Conservation (phyloP, 805 yeast species). For the Spathaspora boniae region DNA sequence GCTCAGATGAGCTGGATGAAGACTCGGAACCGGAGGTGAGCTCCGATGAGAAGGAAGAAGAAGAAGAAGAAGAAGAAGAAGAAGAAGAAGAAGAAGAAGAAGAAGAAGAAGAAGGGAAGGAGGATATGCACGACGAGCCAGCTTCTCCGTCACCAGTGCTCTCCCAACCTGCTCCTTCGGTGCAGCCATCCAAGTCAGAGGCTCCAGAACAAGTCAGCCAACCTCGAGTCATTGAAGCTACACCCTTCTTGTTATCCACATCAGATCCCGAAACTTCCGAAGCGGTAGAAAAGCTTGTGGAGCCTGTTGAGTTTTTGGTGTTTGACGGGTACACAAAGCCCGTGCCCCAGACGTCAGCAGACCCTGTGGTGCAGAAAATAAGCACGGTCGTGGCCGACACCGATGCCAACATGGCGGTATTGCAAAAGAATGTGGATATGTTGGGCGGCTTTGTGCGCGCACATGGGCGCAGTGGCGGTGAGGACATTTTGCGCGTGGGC, state of each 20-base stretch:
- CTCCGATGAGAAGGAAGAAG: not conserved
- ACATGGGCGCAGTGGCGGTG: too few species aligned
- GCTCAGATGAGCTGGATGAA: too few species aligned
- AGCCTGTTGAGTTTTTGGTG: conserved; percentile 6
- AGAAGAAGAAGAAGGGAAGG: not conserved
- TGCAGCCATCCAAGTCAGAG: conserved; percentile 1
- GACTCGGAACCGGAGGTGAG: too few species aligned
- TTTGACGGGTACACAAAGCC: conserved; percentile 8
- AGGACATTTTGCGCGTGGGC: too few species aligned
- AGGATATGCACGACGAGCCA: not conserved
- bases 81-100: conserved; percentile 2
- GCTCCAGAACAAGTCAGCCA: conserved; percentile 3
- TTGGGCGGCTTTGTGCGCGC: conserved; percentile 13
- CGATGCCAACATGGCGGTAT: conserved; percentile 21
- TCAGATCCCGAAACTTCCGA: not conserved
- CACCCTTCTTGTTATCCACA: too few species aligned
- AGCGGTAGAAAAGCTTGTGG: not conserved
- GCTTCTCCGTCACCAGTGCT: not conserved
- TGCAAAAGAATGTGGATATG: conserved; percentile 17
- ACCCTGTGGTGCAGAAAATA: conserved; percentile 8
- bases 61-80: conserved; percentile 2
- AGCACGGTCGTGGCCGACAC: conserved; percentile 22
- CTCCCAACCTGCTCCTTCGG: too few species aligned
- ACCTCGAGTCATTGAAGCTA: too few species aligned
- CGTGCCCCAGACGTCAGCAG: conserved; percentile 5